These are phyloP conservation scores for Chlorella sp. DNA, from an alignment of 139 green algal genomes.

Conservation along the genomic window DNA sequence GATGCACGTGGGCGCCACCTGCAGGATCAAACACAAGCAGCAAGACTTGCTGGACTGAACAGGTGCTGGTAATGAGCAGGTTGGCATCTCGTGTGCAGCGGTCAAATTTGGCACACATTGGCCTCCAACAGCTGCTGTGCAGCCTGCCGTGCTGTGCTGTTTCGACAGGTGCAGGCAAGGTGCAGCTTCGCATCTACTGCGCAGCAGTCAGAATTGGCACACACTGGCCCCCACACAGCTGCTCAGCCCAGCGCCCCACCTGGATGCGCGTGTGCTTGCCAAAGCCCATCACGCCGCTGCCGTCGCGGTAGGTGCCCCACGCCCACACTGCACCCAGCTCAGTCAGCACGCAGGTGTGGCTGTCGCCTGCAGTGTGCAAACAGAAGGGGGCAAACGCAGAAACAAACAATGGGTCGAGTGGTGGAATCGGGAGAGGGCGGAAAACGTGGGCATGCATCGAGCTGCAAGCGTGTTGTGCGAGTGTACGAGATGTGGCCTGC, in stretches of 20 bases:
- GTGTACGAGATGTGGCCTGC: background rate
- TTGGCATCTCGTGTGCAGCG: too few relatives aligned
- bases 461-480: too few relatives aligned
- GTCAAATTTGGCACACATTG: background rate
- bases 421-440: too few relatives aligned
- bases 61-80: background rate
- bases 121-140: background rate
- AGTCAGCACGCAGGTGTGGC: conserved; percentile 81
- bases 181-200: too few relatives aligned
- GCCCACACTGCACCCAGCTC: conserved; percentile 77
- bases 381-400: background rate
- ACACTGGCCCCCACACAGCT: too few relatives aligned
- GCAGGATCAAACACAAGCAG: background rate
- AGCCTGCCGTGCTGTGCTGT: background rate
- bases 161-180: background rate
- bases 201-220: too few relatives aligned
- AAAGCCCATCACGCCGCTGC: conserved; percentile 80
- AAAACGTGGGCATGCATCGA: background rate
- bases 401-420: background rate
- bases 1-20: conserved; percentile 50
- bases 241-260: background rate
- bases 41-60: background rate
- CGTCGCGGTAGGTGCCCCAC: conserved; percentile 88
- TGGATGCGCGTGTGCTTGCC: conserved; percentile 41
- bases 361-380: conserved; percentile 73